Evolutionary conservation across 2,329 filamentous ascomycete genomes (phyloP).

Genomic region (Thyridium curvatum): DNA sequence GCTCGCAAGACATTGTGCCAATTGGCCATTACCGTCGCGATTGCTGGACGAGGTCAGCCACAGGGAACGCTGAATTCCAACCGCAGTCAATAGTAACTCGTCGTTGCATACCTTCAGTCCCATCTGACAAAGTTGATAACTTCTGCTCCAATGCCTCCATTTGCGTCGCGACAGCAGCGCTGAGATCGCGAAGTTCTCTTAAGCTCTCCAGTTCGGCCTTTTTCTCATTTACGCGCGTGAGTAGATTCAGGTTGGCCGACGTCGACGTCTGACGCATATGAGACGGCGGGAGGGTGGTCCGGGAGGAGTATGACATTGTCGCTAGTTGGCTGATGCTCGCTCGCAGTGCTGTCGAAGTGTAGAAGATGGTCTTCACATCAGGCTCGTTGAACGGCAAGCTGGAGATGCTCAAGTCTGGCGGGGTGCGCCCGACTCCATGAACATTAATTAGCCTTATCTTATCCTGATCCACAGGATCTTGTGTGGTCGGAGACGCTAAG

Average conservation of each 20-base stretch:
- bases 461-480: too few relatives aligned
- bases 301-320: conserved; percentile 47
- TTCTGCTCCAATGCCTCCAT: conserved; percentile 80
- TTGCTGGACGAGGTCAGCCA: conserved; percentile 43
- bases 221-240: conserved; percentile 78
- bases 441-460: too few relatives aligned
- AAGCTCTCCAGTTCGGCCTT: conserved; percentile 76
- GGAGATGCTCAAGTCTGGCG: too few relatives aligned
- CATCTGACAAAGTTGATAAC: conserved; percentile 69
- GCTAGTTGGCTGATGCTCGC: conserved; percentile 1
- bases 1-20: conserved; percentile 83
- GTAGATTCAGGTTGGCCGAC: conserved; percentile 39
- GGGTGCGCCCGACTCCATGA: too few relatives aligned
- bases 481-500: too few relatives aligned
- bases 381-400: too few relatives aligned
- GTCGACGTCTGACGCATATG: conserved; percentile 60
- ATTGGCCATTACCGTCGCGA: conserved; percentile 77
- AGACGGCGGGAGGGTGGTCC: conserved; percentile 52
- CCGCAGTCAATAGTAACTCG: conserved; percentile 4
- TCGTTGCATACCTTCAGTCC: conserved; percentile 60
- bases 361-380: too few relatives aligned
- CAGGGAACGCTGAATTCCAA: too few relatives aligned
- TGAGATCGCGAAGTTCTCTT: conserved; percentile 71
- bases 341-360: too few relatives aligned
- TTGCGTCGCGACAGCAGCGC: conserved; percentile 69